Evolutionary conservation across 73 alveolate species (phyloP).

Genomic region (Paramecium sonneborni): DNA sequence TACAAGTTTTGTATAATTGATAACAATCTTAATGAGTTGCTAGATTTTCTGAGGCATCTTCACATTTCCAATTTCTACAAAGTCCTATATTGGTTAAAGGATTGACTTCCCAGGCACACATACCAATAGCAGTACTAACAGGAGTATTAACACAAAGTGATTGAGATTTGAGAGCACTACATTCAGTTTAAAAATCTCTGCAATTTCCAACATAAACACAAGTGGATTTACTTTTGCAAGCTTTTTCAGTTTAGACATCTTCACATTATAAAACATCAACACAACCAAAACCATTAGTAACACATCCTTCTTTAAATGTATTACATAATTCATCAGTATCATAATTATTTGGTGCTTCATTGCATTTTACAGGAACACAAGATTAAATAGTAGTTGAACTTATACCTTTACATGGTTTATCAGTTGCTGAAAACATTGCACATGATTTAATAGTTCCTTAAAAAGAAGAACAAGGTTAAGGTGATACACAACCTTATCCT

Average conservation of each 20-base stretch:
- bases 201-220: conserved; percentile 28
- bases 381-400: background rate
- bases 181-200: background rate
- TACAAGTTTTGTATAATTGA: background rate
- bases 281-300: conserved; percentile 45
- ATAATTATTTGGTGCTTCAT: conserved; percentile 43
- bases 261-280: background rate
- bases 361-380: background rate
- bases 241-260: background rate
- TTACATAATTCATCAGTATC: conserved; percentile 39
- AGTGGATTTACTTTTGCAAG: background rate
- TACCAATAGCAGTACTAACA: conserved; percentile 6
- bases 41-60: conserved; percentile 18
- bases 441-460: conserved; percentile 18
- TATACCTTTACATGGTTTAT: conserved; percentile 34
- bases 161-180: background rate
- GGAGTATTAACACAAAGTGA: conserved; percentile 32
- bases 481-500: conserved; percentile 46
- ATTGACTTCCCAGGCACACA: conserved; percentile 36
- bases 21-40: background rate
- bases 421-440: conserved; percentile 39
- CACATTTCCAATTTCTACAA: conserved; percentile 39
- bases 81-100: background rate
- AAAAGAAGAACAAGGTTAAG: conserved; percentile 37
- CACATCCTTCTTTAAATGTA: conserved; percentile 33